A percentile compares a stretch with the other conserved stretches of the same genome.
Evolutionary conservation across 306 rosid species (phyloP).

Genomic region (Purshia tridentata): DNA sequence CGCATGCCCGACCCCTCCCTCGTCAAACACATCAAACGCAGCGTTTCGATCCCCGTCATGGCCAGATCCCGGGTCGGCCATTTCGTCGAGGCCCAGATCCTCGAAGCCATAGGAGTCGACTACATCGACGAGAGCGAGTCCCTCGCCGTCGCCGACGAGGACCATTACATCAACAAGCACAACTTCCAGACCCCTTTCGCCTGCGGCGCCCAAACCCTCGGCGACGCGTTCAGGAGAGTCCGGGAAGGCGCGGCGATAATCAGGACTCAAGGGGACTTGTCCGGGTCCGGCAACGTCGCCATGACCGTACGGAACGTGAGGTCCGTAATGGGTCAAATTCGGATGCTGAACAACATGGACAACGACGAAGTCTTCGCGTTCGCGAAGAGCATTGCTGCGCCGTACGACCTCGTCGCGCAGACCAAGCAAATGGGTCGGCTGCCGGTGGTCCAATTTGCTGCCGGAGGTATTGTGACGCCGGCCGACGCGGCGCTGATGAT

Average conservation of each 20-base stretch:
- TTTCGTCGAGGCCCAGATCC: constrained; percentile 85
- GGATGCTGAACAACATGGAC: constrained; percentile 62
- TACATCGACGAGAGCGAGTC: constrained; percentile 72
- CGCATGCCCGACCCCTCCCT: constrained; percentile 67
- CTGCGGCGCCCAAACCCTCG: constrained; percentile 58
- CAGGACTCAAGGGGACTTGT: constrained; percentile 61
- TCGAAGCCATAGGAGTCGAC: constrained; percentile 57
- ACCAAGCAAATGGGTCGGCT: constrained; percentile 64
- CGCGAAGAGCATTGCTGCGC: constrained; percentile 58
- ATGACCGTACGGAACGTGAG: constrained; percentile 49
- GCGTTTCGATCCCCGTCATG: constrained; percentile 58
- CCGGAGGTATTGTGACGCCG: constrained; percentile 83
- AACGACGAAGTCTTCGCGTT: constrained; percentile 71
- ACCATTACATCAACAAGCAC: constrained; percentile 61
- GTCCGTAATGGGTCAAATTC: constrained; percentile 56
- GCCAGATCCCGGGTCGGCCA: constrained; percentile 68
- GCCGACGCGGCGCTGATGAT: constrained; percentile 82
- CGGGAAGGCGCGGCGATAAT: constrained; percentile 70
- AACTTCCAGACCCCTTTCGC: constrained; percentile 55
- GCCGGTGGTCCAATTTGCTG: constrained; percentile 64
- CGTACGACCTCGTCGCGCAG: constrained; percentile 69
- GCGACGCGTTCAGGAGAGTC: constrained; percentile 63
- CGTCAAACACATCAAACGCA: constrained; percentile 50
- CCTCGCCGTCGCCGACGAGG: constrained; percentile 51
- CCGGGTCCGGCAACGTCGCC: constrained; percentile 44